These are phyloP conservation scores for Podaxis carcinomalis DNA, from an alignment of 768 basidiomycete species.

Conservation along the genomic window DNA sequence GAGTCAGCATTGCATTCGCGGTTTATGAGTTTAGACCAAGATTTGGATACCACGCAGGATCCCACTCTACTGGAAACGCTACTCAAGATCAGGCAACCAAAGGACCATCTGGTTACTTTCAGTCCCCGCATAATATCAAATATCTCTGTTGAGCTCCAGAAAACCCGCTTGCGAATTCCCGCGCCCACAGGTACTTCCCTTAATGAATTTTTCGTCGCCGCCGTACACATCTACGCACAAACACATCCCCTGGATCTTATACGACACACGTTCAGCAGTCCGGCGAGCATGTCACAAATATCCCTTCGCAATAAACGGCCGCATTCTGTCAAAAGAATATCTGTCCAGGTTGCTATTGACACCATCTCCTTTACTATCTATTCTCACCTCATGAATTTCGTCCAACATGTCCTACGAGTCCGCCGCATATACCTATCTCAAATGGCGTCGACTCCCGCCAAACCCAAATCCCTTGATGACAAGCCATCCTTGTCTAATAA, in stretches of 20 bases:
- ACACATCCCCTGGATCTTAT: slow-evolving; percentile 21
- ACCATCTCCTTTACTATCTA: slow-evolving; percentile 39
- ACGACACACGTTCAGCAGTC: slow-evolving; percentile 20
- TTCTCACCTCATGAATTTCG: slow-evolving; percentile 60
- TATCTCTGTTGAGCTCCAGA: slow-evolving; percentile 24
- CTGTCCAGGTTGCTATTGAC: slow-evolving; percentile 34
- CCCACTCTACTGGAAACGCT: slow-evolving; percentile 17
- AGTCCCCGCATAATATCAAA: slow-evolving; percentile 3
- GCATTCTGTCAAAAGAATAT: slow-evolving; percentile 24
- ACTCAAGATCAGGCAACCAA: slow-evolving; percentile 13
- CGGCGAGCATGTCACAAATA: slow-evolving; percentile 39
- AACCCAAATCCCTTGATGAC: not conserved
- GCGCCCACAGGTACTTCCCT: slow-evolving; percentile 23
- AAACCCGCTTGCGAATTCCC: slow-evolving; percentile 26
- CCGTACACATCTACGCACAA: slow-evolving; percentile 23
- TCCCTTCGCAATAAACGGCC: slow-evolving; percentile 35
- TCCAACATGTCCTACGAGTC: slow-evolving; percentile 50
- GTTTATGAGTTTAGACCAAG: slow-evolving; percentile 20
- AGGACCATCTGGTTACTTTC: not conserved
- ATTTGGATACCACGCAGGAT: slow-evolving; percentile 9
- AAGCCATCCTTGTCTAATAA: slow-evolving; percentile 8
- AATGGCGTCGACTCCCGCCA: not conserved
- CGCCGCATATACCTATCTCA: slow-evolving; percentile 29
- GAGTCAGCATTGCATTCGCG: slow-evolving; percentile 33
- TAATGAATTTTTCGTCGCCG: slow-evolving; percentile 31